A percentile compares a stretch with the other conserved stretches of the same genome.
Conservation (phyloP, 2,329 filamentous ascomycete species). For the Escovopsis weberi region DNA sequence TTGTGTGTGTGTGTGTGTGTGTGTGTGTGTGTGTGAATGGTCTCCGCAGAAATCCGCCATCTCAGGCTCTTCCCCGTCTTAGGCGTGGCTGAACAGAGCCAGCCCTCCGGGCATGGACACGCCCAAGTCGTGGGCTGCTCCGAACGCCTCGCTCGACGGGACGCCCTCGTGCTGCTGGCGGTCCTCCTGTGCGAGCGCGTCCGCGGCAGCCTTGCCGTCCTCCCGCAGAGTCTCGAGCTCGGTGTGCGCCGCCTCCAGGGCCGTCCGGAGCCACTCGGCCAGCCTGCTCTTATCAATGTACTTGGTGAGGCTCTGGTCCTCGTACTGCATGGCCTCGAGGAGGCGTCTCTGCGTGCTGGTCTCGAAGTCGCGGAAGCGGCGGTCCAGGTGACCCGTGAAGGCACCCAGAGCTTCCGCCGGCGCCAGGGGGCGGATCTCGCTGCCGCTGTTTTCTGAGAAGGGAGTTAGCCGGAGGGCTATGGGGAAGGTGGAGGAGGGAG, state of each 20-base stretch:
- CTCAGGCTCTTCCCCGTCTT: not conserved
- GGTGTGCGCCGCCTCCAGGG: conserved; percentile 22
- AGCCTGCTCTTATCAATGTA: conserved; percentile 56
- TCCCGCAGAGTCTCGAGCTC: conserved; percentile 20
- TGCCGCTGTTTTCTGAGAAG: conserved; percentile 25
- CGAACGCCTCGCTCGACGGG: not conserved
- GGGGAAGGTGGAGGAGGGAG: too few species aligned
- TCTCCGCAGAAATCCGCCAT: too few species aligned
- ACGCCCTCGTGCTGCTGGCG: not conserved
- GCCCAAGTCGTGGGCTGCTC: not conserved
- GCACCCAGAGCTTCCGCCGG: conserved; percentile 44
- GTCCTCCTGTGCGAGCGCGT: not conserved
- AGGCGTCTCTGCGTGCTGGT: conserved; percentile 52
- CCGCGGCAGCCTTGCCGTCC: conserved; percentile 12
- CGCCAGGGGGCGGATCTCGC: conserved; percentile 29
- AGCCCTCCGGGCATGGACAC: not conserved
- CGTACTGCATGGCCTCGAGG: conserved; percentile 54
- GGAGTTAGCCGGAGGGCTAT: conserved; percentile 14
- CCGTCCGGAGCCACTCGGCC: conserved; percentile 45
- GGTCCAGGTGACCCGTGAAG: conserved; percentile 45
- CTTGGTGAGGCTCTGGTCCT: conserved; percentile 51
- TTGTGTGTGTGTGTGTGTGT: too few species aligned
- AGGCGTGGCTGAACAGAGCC: not conserved
- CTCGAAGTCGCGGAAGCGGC: conserved; percentile 44
- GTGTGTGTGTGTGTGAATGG: too few species aligned